Conservation (phyloP, 2,329 filamentous ascomycete species). For the Fusarium tricinctum region DNA sequence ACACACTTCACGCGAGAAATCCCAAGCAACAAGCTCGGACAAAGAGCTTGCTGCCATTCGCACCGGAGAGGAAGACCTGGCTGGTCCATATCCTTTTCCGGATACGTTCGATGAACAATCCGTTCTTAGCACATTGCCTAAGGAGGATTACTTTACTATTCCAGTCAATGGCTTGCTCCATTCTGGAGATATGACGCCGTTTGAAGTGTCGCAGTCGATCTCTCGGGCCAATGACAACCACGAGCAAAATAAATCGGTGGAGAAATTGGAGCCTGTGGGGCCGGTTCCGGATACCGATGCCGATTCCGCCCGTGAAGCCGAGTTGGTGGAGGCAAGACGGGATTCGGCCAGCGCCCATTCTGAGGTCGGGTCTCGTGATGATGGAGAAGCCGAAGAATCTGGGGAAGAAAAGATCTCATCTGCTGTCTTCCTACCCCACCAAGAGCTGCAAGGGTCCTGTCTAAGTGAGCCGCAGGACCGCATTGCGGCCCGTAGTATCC, state of each 20-base stretch:
- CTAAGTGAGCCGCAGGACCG: conserved; percentile 50
- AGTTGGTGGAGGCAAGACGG: conserved; percentile 53
- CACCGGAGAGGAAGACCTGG: conserved; percentile 33
- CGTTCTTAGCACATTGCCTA: conserved; percentile 41
- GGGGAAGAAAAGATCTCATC: conserved; percentile 90
- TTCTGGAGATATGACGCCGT: conserved; percentile 27
- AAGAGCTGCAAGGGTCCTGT: conserved; percentile 62
- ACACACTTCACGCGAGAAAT: conserved; percentile 1
- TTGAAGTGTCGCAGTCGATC: conserved; percentile 35
- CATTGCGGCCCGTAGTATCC: conserved; percentile 63
- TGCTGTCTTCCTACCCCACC: conserved; percentile 84
- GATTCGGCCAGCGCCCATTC: conserved; percentile 56
- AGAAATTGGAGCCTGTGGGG: conserved; percentile 44
- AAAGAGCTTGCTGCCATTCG: conserved; percentile 26
- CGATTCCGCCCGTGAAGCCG: conserved; percentile 45
- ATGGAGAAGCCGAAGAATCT: conserved; percentile 67
- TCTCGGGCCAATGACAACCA: conserved; percentile 40
- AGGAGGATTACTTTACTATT: conserved; percentile 47
- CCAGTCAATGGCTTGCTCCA: conserved; percentile 19
- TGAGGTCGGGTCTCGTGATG: conserved; percentile 55
- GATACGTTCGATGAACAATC: conserved; percentile 37
- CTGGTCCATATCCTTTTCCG: conserved; percentile 15
- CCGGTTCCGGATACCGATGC: conserved; percentile 41
- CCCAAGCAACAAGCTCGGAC: neutral
- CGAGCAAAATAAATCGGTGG: conserved; percentile 41